Evolutionary conservation across 257 asterid genomes (phyloP).

Genomic region (Perilla frutescens): DNA sequence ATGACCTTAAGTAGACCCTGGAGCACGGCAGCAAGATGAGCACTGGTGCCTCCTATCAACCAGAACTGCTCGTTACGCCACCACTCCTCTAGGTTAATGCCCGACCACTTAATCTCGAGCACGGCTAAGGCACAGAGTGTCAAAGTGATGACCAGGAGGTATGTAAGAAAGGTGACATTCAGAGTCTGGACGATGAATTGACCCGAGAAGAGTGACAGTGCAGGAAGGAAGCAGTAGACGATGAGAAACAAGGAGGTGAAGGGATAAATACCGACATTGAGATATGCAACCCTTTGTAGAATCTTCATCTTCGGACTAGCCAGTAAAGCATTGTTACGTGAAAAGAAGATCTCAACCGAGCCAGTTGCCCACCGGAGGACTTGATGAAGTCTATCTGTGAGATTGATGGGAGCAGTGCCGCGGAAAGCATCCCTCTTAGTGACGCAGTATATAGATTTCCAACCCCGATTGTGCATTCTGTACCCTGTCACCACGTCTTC

Average conservation of each 20-base stretch:
- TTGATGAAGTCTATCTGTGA: slow-evolving; percentile 88
- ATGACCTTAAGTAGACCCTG: slow-evolving; percentile 84
- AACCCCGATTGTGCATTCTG: slow-evolving; percentile 88
- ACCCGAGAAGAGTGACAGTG: slow-evolving; percentile 80
- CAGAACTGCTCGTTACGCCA: slow-evolving; percentile 94
- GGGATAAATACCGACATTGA: slow-evolving; percentile 84
- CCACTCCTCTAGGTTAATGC: slow-evolving; percentile 80
- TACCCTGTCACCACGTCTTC: slow-evolving; percentile 93
- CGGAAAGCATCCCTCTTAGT: slow-evolving; percentile 90
- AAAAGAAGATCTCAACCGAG: slow-evolving; percentile 85
- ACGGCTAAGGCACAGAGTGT: slow-evolving; percentile 70
- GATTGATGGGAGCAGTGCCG: slow-evolving; percentile 87
- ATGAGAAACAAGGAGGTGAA: slow-evolving; percentile 80
- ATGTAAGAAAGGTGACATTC: slow-evolving; percentile 67
- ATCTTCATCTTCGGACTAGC: slow-evolving; percentile 81
- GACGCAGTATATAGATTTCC: slow-evolving; percentile 85
- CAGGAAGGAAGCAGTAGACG: slow-evolving; percentile 91
- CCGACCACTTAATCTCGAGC: slow-evolving; percentile 88
- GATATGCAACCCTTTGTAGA: slow-evolving; percentile 77
- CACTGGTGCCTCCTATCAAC: slow-evolving; percentile 90
- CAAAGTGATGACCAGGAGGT: slow-evolving; percentile 69
- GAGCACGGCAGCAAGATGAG: slow-evolving; percentile 87
- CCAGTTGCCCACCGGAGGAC: slow-evolving; percentile 97
- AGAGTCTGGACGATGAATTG: slow-evolving; percentile 76
- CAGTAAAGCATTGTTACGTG: slow-evolving; percentile 73